Evolutionary conservation across 768 basidiomycete genomes (phyloP), one percentile per base, ranked within the genome.

Genomic region (Gloeostereum incarnatum): DNA sequence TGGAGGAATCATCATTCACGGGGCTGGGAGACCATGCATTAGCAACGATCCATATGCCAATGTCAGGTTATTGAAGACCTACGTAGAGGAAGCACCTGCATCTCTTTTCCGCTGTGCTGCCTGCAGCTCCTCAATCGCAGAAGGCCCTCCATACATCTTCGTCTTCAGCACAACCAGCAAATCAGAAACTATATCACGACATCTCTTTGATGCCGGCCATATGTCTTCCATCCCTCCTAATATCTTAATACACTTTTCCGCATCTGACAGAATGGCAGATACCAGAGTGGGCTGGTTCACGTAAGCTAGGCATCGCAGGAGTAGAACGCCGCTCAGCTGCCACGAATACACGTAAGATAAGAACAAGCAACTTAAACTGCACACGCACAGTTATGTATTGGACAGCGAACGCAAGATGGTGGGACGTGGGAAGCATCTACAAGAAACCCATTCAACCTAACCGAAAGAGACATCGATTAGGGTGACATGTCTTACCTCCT

Each of bases 331-430:
- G 38, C 45, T 46, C 16, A 46, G 31, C 45, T 46, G 34, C 27
- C 6, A 7, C 7, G 21, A 24, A 27, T 1, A n/a, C 14, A 11
- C 17, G 19, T 43, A 24, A 35, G 23, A 31, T 20, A 34, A 17
- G 7, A 6, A 35, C 11, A 38, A 17, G 8, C 11, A 18, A 31
- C 5, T 20, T 31, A 2, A 36, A 11, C 16, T 17, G 27, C 35
- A 21, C 29, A 33, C 42, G n/a, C 20, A 49, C 38, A 6, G 45
- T 46, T 22, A 49, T 46, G 31, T 43, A 49, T 26, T 49, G 47
- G 6, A 49, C 47, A 20, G 47, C 47, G 29, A 49, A 49, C 5
- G 47, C 47, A 10, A 49, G 39, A 31, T 49, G 46, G 26, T 49
- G 47, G 19, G 47, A 49, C 1, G 47, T 38, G 14, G 47, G 47